phyloP scores from a whole-genome alignment of 192 early-diverging fungal genomes.

The Rhizophagus sp. region DNA sequence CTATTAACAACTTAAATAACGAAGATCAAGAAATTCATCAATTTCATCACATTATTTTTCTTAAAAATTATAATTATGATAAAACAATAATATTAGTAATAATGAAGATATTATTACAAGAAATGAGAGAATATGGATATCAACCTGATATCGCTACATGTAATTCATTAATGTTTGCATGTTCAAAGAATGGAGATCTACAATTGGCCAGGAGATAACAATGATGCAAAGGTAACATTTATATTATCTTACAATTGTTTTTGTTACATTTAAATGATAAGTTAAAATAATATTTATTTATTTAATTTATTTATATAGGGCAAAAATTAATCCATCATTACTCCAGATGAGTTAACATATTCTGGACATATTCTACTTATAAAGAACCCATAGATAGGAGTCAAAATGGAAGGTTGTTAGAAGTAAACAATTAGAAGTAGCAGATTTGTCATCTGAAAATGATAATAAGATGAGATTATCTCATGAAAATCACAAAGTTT shows the following conservation, averaged over 20 bases:
- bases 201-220: constrained; percentile 59
- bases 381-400: constrained; percentile 32
- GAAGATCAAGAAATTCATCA: too few relatives aligned
- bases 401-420: neutral
- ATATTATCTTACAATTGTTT: neutral
- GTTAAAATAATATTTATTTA: neutral
- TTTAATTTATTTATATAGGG: neutral
- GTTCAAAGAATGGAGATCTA: constrained; percentile 75
- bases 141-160: constrained; percentile 77
- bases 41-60: too few relatives aligned
- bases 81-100: too few relatives aligned
- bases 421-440: constrained; percentile 24
- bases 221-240: constrained; percentile 50
- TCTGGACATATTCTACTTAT: constrained; percentile 67
- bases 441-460: neutral
- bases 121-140: constrained; percentile 88
- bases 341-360: constrained; percentile 62
- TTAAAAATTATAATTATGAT: too few relatives aligned
- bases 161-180: constrained; percentile 78
- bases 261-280: neutral
- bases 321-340: constrained; percentile 41
- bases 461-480: neutral
- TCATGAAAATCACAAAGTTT: neutral
- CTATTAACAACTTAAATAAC: too few relatives aligned
- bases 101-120: constrained; percentile 55